These are phyloP conservation scores for Lentinula edodes DNA, from an alignment of 768 basidiomycete species.

Conservation along the genomic window DNA sequence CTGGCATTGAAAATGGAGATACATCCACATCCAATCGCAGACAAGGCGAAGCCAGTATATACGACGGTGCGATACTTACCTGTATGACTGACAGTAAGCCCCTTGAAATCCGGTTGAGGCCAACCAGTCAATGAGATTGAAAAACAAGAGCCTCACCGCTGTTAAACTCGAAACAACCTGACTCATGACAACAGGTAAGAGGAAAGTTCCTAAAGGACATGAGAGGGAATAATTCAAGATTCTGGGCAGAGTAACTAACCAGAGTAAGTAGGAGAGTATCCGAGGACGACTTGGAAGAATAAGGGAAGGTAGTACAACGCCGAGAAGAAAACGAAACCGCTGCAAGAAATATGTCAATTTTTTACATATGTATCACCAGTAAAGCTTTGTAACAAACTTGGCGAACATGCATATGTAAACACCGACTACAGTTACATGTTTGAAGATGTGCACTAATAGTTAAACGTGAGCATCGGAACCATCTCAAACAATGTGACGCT, in stretches of 20 bases:
- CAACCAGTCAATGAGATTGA: not conserved
- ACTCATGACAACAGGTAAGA: constrained; percentile 62
- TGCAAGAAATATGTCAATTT: constrained; percentile 15
- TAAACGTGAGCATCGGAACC: not conserved
- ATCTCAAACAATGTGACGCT: constrained; percentile 14
- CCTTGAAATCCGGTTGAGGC: constrained; percentile 26
- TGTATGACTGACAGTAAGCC: constrained; percentile 55
- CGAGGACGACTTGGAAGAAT: constrained; percentile 70
- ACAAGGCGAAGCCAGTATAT: constrained; percentile 57
- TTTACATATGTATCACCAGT: not conserved
- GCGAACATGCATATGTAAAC: constrained; percentile 69
- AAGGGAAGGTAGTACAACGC: constrained; percentile 69
- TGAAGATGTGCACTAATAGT: constrained; percentile 65
- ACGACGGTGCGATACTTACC: constrained; percentile 61
- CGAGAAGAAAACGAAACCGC: constrained; percentile 58
- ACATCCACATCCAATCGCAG: constrained; percentile 66
- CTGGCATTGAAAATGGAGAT: constrained; percentile 53
- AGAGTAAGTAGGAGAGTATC: constrained; percentile 54
- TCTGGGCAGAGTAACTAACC: constrained; percentile 8
- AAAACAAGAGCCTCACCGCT: constrained; percentile 30
- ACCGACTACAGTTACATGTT: constrained; percentile 56
- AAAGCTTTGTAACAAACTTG: constrained; percentile 32
- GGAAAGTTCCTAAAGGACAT: constrained; percentile 44
- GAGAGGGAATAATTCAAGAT: not conserved
- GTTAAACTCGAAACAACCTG: constrained; percentile 56